Conservation (phyloP, 768 basidiomycete genomes). For the Boletus tylopilopsis region DNA sequence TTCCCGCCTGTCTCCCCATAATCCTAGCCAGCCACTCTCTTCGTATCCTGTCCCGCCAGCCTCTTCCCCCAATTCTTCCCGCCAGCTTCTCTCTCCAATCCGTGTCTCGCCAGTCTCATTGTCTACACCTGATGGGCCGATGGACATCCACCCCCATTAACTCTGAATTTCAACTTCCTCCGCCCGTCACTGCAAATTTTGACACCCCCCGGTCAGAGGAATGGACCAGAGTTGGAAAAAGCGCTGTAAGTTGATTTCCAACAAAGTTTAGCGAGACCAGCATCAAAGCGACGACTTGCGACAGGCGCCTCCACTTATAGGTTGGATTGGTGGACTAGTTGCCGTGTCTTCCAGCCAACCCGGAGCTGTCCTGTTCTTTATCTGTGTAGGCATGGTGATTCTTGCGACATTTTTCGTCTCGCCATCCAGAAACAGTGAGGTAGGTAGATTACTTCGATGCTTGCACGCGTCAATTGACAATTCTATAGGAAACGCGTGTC, state of each 20-base stretch:
- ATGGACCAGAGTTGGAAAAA: neutral
- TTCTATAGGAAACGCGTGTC: neutral
- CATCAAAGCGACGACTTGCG: neutral
- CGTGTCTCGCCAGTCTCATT: no score
- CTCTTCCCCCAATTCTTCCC: no score
- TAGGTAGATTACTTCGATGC: neutral
- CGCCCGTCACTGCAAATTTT: neutral
- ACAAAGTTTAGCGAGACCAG: neutral
- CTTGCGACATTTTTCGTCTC: neutral
- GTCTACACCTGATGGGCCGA: neutral
- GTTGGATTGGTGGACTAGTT: neutral
- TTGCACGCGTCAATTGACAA: neutral
- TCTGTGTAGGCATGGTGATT: neutral
- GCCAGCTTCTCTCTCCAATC: neutral
- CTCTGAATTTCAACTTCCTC: no score
- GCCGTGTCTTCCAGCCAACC: neutral
- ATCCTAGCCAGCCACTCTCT: no score
- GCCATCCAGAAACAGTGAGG: neutral
- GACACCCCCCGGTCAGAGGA: neutral
- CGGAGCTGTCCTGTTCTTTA: neutral
- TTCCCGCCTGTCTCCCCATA: no score
- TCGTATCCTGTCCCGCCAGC: no score
- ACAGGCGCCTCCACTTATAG: neutral
- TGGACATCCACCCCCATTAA: no score
- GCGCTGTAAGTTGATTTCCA: neutral